Base-by-base conservation (phyloP, 768 basidiomycete genomes). In the Suillus lakei region DNA sequence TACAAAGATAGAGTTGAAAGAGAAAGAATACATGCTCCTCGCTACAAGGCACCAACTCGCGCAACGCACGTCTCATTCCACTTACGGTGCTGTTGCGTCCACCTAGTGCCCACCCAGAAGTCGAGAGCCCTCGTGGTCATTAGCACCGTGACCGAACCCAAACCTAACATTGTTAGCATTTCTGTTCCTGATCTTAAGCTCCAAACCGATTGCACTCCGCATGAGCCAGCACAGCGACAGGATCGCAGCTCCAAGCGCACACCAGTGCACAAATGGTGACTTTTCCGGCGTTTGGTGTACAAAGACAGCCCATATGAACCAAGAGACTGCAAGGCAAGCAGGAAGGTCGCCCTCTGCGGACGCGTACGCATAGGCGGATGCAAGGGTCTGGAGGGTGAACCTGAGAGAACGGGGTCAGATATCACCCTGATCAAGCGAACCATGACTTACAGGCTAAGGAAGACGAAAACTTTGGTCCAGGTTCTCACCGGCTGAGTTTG, bases 231-330 rank as follows among this genome's bases (percentile, higher is more conserved):
- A 81, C 65, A 88, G 76, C n/a, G 87, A 84, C 23, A 91, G 73
- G 73, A 89, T 81, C 74, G 88, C 84, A 72, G 86, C 86, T 16
- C 79, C 88, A 53, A 91, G 82, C 3, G 88, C 87, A 23, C 82
- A 83, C 88, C 88, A 91, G 75, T 89, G 88, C 62, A 91, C 81
- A 77, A 91, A 88, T 63, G 76, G 80, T 60, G 82, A 79, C 53
- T 73, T 76, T 41, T 76, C 77, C 59, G 76, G 73, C 50, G 66
- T 76, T 73, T 87, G 80, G 66, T 85, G 79, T 28, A 81, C 82
- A 75, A 87, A 91, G 77, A 91, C 84, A 36, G 86, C 90, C 69
- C 86, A 88, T 36, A 91, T 78, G 48, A 81, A 83, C 86, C 87
- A 90, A 7, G 88, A 81, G 70, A 91, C 87, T 63, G 87, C 88